Evolutionary conservation across 192 early-diverging fungal genomes (phyloP).

Genomic region (Phycomyces blakesleeanus): DNA sequence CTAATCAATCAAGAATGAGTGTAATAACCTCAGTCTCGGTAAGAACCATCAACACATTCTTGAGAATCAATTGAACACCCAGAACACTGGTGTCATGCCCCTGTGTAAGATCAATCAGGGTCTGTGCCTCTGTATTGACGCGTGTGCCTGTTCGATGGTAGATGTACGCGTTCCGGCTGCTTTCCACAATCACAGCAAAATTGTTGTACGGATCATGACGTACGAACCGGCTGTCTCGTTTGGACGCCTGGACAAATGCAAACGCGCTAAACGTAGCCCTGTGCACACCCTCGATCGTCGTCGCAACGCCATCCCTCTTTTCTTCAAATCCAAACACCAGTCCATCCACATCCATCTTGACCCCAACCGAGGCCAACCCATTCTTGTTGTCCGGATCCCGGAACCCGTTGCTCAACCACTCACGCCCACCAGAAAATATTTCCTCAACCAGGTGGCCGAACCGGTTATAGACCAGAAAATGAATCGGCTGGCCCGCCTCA

Average conservation of each 20-base stretch:
- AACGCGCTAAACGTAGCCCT: constrained; percentile 61
- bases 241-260: constrained; percentile 72
- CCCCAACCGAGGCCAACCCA: constrained; percentile 49
- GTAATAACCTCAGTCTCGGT: constrained; percentile 26
- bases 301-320: constrained; percentile 13
- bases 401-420: constrained; percentile 46
- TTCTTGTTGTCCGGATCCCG: background rate
- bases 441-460: constrained; percentile 39
- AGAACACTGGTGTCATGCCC: constrained; percentile 41
- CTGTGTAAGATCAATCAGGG: constrained; percentile 44
- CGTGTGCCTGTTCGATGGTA: constrained; percentile 40
- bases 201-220: constrained; percentile 48
- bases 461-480: constrained; percentile 37
- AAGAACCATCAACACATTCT: constrained; percentile 39
- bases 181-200: constrained; percentile 48
- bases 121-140: constrained; percentile 35
- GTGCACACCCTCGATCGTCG: no score
- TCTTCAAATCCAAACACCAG: constrained; percentile 53
- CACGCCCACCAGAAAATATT: constrained; percentile 47
- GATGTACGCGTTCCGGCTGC: constrained; percentile 48
- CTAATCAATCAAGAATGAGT: background rate
- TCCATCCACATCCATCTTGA: constrained; percentile 70
- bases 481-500: constrained; percentile 38
- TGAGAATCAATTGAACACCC: constrained; percentile 43
- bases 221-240: constrained; percentile 63